Evolutionary conservation across 768 basidiomycete species (phyloP).

Genomic region (Amanita pseudoporphyria): DNA sequence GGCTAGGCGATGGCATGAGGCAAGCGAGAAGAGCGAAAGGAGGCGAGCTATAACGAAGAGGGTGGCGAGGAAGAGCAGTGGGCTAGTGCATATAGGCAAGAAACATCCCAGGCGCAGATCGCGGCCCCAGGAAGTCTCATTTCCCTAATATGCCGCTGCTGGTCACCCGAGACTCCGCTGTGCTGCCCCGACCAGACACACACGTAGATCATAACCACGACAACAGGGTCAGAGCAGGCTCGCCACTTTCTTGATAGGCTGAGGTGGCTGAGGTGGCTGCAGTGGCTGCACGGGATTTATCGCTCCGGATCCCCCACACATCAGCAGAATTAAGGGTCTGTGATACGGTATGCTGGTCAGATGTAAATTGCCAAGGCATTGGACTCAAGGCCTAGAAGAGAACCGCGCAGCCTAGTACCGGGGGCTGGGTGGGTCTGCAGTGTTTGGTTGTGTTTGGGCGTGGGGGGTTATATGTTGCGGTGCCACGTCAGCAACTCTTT

Average conservation of each 20-base stretch:
- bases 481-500: conserved; percentile 14
- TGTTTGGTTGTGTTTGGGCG: not conserved
- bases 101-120: not conserved
- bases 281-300: not conserved
- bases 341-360: too few relatives aligned
- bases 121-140: not conserved
- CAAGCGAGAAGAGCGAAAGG: not conserved
- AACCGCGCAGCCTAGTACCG: too few relatives aligned
- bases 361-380: too few relatives aligned
- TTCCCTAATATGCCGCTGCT: not conserved
- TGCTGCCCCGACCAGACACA: not conserved
- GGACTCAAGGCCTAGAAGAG: too few relatives aligned
- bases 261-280: not conserved
- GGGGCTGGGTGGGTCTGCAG: too few relatives aligned
- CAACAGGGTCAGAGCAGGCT: not conserved
- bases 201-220: conserved; percentile 1
- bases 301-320: not conserved
- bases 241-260: not conserved
- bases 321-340: not conserved
- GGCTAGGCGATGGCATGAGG: not conserved
- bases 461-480: not conserved
- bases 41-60: not conserved
- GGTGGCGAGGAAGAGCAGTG: not conserved
- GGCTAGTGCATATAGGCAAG: not conserved
- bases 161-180: not conserved